A percentile compares a stretch with the other conserved stretches of the same genome.
Evolutionary conservation across 2,329 filamentous ascomycete species (phyloP).

Genomic region (Metarhizium guizhouense): DNA sequence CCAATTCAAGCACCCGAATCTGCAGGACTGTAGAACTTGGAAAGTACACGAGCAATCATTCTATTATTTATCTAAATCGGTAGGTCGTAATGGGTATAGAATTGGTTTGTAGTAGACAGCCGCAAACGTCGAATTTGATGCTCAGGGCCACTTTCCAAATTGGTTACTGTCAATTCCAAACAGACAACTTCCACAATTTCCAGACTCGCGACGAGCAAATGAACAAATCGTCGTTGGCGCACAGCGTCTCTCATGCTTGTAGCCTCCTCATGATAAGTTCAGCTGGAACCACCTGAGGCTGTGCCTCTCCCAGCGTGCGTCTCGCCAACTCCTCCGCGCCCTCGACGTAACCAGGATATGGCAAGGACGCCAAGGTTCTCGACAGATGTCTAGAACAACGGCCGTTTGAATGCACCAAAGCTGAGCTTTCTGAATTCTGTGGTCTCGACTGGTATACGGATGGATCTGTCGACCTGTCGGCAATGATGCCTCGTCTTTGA

Average conservation of each 20-base stretch:
- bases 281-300: constrained; percentile 11
- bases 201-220: too few relatives aligned
- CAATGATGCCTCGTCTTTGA: not conserved
- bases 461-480: not conserved
- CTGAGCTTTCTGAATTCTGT: not conserved
- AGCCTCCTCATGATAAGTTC: constrained; percentile 9
- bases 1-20: too few relatives aligned
- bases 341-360: constrained; percentile 12
- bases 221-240: too few relatives aligned
- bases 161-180: too few relatives aligned
- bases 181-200: too few relatives aligned
- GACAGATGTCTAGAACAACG: not conserved
- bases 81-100: too few relatives aligned
- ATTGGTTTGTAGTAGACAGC: too few relatives aligned
- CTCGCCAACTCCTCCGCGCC: constrained; percentile 12
- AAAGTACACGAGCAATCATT: too few relatives aligned
- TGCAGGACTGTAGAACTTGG: too few relatives aligned
- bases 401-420: not conserved
- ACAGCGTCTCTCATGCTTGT: not conserved
- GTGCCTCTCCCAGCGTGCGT: constrained; percentile 10
- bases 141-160: too few relatives aligned
- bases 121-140: too few relatives aligned
- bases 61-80: too few relatives aligned
- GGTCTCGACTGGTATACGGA: not conserved
- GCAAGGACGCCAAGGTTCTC: not conserved